Evolutionary conservation across 2,329 filamentous ascomycete species (phyloP).

Genomic region (Xylariaceae sp.): DNA sequence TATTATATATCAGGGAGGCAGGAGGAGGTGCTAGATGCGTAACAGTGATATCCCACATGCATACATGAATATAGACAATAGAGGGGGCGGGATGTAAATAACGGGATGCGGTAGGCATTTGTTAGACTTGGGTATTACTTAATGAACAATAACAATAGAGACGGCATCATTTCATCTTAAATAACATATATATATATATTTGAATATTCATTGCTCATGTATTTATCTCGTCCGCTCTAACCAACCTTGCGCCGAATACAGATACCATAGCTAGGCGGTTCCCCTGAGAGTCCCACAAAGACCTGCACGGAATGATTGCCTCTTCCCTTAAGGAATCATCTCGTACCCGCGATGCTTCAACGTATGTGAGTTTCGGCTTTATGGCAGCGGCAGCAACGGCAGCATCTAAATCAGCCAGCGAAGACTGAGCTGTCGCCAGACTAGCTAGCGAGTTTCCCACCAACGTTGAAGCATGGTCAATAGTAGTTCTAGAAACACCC

Average conservation of each 20-base stretch:
- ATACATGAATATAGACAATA: background rate
- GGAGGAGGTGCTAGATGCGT: background rate
- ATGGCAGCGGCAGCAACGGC: background rate
- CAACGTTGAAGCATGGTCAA: slow-evolving; percentile 7
- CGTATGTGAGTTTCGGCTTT: slow-evolving; percentile 35
- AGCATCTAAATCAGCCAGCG: background rate
- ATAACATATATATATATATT: background rate
- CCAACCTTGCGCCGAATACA: slow-evolving; percentile 34
- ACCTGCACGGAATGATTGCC: slow-evolving; percentile 45
- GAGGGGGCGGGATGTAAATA: background rate
- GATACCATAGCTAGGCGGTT: slow-evolving; percentile 40
- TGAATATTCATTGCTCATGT: background rate
- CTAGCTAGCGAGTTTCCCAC: slow-evolving; percentile 13
- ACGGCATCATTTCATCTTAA: background rate
- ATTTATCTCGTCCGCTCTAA: background rate
- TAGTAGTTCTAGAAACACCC: background rate
- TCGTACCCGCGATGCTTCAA: slow-evolving; percentile 15
- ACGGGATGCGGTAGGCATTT: background rate
- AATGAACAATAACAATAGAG: background rate
- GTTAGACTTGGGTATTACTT: background rate
- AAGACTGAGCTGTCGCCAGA: background rate
- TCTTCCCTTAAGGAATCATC: slow-evolving; percentile 25
- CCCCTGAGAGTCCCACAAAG: slow-evolving; percentile 45
- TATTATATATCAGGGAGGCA: background rate
- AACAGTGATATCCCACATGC: background rate